Evolutionary conservation across 495 filamentous ascomycete species (phyloP), one percentile per base, ranked within the genome.

Genomic region (Penicillium ochrochloron): DNA sequence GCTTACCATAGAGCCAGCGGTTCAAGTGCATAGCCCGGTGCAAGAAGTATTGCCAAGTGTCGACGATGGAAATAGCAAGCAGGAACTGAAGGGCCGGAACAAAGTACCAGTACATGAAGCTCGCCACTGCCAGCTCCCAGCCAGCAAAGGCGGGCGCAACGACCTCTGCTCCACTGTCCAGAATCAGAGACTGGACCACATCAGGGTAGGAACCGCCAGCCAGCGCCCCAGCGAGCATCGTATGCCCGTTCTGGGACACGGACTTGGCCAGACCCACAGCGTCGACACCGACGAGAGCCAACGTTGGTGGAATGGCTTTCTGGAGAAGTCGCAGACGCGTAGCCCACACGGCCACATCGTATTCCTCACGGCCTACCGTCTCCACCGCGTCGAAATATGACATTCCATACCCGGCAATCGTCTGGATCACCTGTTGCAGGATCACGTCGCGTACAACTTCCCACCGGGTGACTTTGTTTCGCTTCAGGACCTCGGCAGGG

Each of bases 21-120:
- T 96, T 94, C 79, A 93, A 77, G 75, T 99, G 95, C 93, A 97
- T 97, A 42, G 86, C 86, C 29, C 95, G 90, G 80, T 99, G 95
- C 73, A 90, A 83, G 78, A 97, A 97, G 80, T 99, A 99, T 69
- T 99, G 93, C 92, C 94, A 97, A 37, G 93, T 96, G 79, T 99
- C 95, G 63, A 97, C 83, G 62, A 92, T 75, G 62, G 83, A 79
- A 66, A 94, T 84, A 37, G 88, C 95, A 35, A 90, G 59, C 62
- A 84, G 75, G 69, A 96, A 86, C 75, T 97, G 93, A 48, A 92
- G 57, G 17, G 80, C 80, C 2, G 95, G 95, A 50, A 97, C 81
- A 27, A 92, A 73, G 59, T 88, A 78, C 85, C 89, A 91, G 81
- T 97, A 97, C 64, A 96, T 84, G 50, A 84, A 82, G 67, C 88